Evolutionary conservation across 345 rosid species (phyloP), one percentile per base, ranked within the genome.

Genomic region (Mallotus nudiflorus): DNA sequence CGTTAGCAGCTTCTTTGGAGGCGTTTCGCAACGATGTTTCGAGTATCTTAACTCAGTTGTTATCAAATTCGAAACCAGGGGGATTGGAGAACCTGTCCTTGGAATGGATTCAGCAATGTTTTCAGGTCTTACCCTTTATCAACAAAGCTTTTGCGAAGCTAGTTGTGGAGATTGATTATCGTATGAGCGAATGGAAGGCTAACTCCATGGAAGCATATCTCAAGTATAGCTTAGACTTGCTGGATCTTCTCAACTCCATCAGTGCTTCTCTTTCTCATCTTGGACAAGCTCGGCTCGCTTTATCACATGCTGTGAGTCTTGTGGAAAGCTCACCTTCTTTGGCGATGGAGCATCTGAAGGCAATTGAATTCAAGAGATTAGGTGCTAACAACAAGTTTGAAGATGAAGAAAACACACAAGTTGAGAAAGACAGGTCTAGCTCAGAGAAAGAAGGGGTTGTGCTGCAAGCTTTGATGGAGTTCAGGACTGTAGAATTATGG

Each of bases 101-200:
- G 3, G 9, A 77, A 9, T 83, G 87, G 90, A 63, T 86, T 64
- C 82, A 49, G 3, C 73, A 59, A 29, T 84, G 87, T 73, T 80
- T 89, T 31, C 73, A 78, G 77, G 27, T 85, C 31, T 58, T 89
- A 40, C 80, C 77, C 45, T 5, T 37, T 20, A 67, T 79, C 73
- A 82, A 89, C 81, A 70, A 73, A 58, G 86, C 84, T 19, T 85
- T 89, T 76, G 82, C 82, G 15, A 78, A 85, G 77, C 76, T 87
- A 7, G 82, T 79, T 54, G 76, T 76, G 71, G 83, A 67, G 18
- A 77, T 89, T 28, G 84, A 89, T 66, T 78, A 75, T 61, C 87
- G 80, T 10, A 70, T 71, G 78, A 80, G 73, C 68, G 77, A 72
- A 25, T 89, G 91, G 91, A 81, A 79, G 33, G 68, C 71, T 15